Conservation (phyloP, 108 stramenopile species). For the Bacterosira constricta region DNA sequence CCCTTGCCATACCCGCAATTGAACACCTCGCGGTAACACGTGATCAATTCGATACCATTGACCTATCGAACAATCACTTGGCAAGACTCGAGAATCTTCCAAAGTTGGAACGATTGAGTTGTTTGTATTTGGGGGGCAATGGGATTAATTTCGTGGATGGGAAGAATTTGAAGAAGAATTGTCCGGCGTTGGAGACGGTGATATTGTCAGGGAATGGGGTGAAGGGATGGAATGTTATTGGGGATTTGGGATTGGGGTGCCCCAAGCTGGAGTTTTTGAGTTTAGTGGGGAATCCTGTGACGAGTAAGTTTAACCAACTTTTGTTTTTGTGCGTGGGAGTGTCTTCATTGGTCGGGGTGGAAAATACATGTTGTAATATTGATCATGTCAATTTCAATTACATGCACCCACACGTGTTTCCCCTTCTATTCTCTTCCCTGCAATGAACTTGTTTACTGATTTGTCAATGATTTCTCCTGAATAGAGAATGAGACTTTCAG, state of each 20-base stretch:
- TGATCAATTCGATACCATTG: conserved; percentile 80
- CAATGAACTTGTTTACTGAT: conserved; percentile 4
- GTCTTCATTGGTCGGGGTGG: neutral
- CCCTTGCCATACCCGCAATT: conserved; percentile 74
- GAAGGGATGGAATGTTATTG: conserved; percentile 62
- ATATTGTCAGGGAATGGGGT: conserved; percentile 71
- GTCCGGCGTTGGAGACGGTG: conserved; percentile 59
- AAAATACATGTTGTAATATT: neutral
- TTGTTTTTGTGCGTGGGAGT: neutral
- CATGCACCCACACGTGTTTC: conserved; percentile 23
- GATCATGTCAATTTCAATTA: conserved; percentile 10
- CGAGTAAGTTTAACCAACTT: conserved; percentile 60
- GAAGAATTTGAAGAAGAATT: conserved; percentile 60
- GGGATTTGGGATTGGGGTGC: conserved; percentile 72
- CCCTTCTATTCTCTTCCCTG: neutral
- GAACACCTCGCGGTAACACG: conserved; percentile 81
- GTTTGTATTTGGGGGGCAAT: conserved; percentile 64
- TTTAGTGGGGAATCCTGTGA: conserved; percentile 79
- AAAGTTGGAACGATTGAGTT: conserved; percentile 50
- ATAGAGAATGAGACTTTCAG: conserved; percentile 21
- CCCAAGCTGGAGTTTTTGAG: conserved; percentile 69
- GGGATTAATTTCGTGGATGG: conserved; percentile 65
- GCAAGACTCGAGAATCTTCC: conserved; percentile 78
- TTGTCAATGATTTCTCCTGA: conserved; percentile 34
- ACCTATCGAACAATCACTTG: conserved; percentile 84